These are phyloP conservation scores for Niveomyces coronatus DNA, from an alignment of 2,329 filamentous ascomycete genomes.

Conservation along the genomic window DNA sequence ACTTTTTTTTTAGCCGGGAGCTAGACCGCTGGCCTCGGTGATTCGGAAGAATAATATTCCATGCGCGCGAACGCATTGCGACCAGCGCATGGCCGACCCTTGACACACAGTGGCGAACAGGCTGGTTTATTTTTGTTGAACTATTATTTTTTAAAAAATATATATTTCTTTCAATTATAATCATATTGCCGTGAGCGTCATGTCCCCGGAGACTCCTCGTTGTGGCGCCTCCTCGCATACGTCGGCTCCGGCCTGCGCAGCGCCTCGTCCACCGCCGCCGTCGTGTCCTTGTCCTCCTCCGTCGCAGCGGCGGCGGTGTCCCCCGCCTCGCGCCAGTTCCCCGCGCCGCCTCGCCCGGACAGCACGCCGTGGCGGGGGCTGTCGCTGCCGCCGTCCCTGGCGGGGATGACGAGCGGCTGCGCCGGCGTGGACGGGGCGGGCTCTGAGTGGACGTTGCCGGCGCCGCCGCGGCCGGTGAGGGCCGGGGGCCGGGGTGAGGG, in stretches of 20 bases:
- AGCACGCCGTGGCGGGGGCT: conserved; percentile 14
- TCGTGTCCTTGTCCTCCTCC: conserved; percentile 18
- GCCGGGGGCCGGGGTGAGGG: background rate
- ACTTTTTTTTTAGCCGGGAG: conserved; percentile 3
- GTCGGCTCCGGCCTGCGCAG: conserved; percentile 17
- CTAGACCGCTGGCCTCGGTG: conserved; percentile 4
- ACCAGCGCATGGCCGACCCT: too few species aligned
- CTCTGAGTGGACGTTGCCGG: conserved; percentile 38
- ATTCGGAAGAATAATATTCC: conserved; percentile 6
- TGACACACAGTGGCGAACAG: too few species aligned
- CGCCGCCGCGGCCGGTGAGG: conserved; percentile 42
- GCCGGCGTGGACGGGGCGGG: conserved; percentile 12
- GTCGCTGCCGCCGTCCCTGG: conserved; percentile 14
- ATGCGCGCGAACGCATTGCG: too few species aligned
- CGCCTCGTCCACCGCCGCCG: conserved; percentile 23
- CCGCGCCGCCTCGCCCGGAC: conserved; percentile 39
- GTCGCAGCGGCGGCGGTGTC: background rate
- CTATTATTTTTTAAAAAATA: too few species aligned
- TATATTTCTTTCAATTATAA: too few species aligned
- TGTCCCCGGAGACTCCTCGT: background rate
- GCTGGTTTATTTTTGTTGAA: too few species aligned
- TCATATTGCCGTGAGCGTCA: background rate
- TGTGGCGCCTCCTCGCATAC: background rate
- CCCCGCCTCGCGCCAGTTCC: conserved; percentile 31
- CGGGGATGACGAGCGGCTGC: conserved; percentile 14